A percentile compares a stretch with the other conserved stretches of the same genome.
Evolutionary conservation across 805 yeast species (phyloP).

Genomic region (Wickerhamiella allomyrinae): DNA sequence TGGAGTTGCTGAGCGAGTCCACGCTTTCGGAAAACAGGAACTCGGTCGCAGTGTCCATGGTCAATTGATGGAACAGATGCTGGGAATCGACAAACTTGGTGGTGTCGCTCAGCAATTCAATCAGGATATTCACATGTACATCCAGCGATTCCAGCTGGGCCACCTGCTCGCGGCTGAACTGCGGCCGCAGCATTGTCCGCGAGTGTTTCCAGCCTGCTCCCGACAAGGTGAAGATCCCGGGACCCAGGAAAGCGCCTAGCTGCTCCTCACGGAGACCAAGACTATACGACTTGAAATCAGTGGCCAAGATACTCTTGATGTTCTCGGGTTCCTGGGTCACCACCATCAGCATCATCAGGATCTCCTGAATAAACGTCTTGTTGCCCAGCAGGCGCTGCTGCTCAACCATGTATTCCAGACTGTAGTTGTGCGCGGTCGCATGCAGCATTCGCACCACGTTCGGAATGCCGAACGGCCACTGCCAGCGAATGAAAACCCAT

Average conservation of each 20-base stretch:
- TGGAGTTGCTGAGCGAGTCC: slow-evolving; percentile 9
- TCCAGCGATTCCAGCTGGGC: slow-evolving; percentile 18
- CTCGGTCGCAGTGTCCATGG: slow-evolving; percentile 22
- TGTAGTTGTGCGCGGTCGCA: neutral
- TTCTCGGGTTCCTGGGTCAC: slow-evolving; percentile 20
- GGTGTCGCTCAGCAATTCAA: slow-evolving; percentile 5
- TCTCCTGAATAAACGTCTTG: neutral
- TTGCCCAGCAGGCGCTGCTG: neutral
- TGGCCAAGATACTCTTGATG: slow-evolving; percentile 20
- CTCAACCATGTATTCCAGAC: neutral
- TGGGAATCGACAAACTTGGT: slow-evolving; percentile 11
- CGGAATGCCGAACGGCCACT: neutral
- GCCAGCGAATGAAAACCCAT: neutral
- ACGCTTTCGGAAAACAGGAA: slow-evolving; percentile 18
- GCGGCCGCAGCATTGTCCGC: slow-evolving; percentile 26
- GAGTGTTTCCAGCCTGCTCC: slow-evolving; percentile 27
- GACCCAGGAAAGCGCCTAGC: slow-evolving; percentile 22
- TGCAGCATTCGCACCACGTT: neutral
- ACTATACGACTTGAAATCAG: slow-evolving; percentile 22
- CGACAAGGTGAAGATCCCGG: slow-evolving; percentile 26
- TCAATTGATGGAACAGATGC: slow-evolving; percentile 14
- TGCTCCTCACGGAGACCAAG: slow-evolving; percentile 20
- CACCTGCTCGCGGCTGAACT: slow-evolving; percentile 24
- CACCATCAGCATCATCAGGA: neutral
- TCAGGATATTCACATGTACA: slow-evolving; percentile 19